Base-by-base conservation (phyloP, 305 asterid species). In the Rubia peregrina region DNA sequence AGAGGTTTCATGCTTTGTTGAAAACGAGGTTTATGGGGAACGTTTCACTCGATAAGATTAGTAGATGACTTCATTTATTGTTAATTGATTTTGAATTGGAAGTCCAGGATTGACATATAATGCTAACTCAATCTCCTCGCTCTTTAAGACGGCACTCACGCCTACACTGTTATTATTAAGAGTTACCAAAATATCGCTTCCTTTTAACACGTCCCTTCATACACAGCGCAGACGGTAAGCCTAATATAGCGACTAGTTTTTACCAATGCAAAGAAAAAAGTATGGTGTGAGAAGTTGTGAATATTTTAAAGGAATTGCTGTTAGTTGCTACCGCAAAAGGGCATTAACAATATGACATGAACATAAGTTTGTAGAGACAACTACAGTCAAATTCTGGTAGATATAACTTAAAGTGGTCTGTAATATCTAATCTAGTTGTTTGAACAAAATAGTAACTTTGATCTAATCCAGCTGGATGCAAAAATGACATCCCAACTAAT, bases 401-500 rank as follows among this genome's bases (percentile, higher is more conserved):
- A 49, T 16, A 44, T 14, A 22, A 33, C 1, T 3, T 57, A 36
- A 16, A 21, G 42, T 6, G 6, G 46, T 61, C 4, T 62, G 7
- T 22, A 53, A n/a, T 71, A 14, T 14, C 7, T 5, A 55, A 24
- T 46, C 21, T 59, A 9, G 7, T 51, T 21, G 33, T 16, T 24
- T 8, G 67, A 19, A 51, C 19, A 65, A 41, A 40, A 65, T 30
- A 14, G 26, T n/a, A 40, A 56, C 19, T 36, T 26, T 26, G 33
- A 46, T 61, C 21, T 10, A 41, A 40, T 71, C 61, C 56, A 41
- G 56, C 74, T 60, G 67, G 74, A 43, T 70, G n/a, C 33, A 60
- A 53, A 67, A 67, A 66, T 57, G 77, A 73, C 72, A 43, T 57
- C 24, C 61, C 49, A 67, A 17, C 76, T 26, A 66, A 73, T 17